These are phyloP conservation scores for Collybia sp. DNA, from an alignment of 768 basidiomycete genomes.

Conservation along the genomic window DNA sequence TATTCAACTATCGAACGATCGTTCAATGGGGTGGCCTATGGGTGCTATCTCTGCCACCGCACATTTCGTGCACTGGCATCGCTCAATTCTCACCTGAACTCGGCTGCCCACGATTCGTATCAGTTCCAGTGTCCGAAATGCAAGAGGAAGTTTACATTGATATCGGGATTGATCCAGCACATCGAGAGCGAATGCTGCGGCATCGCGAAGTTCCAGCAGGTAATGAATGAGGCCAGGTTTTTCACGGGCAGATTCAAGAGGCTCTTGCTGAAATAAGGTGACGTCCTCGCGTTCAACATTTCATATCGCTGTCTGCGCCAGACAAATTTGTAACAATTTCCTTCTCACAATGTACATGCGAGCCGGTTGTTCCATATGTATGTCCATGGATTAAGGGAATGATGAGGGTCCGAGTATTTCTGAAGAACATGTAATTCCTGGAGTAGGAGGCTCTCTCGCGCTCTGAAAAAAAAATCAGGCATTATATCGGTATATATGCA, in stretches of 20 bases:
- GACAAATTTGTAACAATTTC: no score
- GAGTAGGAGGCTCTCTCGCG: no score
- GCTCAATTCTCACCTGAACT: constrained; percentile 31
- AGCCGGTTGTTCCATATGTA: no score
- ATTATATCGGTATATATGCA: no score
- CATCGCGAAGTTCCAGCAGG: constrained; percentile 22
- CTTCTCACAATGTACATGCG: no score
- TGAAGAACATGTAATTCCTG: no score
- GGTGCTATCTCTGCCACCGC: constrained; percentile 34
- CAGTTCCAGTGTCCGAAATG: constrained; percentile 43
- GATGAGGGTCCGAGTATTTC: no score
- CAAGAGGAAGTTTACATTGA: constrained; percentile 23
- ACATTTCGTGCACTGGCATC: constrained; percentile 22
- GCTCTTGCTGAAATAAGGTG: no score
- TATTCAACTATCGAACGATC: constrained; percentile 28
- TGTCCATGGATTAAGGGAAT: no score
- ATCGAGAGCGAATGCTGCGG: constrained; percentile 37
- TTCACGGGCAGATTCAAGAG: constrained; percentile 22
- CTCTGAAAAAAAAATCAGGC: no score
- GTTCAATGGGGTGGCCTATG: constrained; percentile 34
- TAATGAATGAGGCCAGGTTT: constrained; percentile 20
- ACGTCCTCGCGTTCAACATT: no score
- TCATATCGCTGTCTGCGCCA: no score
- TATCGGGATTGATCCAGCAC: constrained; percentile 39
- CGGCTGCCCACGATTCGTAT: constrained; percentile 25